These are phyloP conservation scores for Cicer cuneatum DNA, from an alignment of 306 rosid species.

Conservation along the genomic window DNA sequence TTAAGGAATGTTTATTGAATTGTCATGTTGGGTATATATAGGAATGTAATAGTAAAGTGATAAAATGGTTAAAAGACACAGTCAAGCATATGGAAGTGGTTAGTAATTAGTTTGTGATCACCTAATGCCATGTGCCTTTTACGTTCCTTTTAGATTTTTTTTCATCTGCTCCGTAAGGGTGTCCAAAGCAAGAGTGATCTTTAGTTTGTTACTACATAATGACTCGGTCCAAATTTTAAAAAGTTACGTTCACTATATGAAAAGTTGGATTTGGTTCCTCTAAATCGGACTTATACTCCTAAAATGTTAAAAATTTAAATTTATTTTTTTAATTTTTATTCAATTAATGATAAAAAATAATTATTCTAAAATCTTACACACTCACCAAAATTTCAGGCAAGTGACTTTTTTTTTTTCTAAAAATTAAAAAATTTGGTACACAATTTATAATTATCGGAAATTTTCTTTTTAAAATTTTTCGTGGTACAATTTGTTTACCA, in stretches of 20 bases:
- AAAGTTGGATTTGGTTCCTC: too few relatives aligned
- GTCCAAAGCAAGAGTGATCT: background rate
- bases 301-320: too few relatives aligned
- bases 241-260: background rate
- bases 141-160: background rate
- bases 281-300: too few relatives aligned
- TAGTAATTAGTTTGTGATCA: constrained; percentile 33
- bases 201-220: background rate
- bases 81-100: constrained; percentile 48
- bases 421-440: too few relatives aligned
- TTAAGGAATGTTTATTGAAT: background rate
- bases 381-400: too few relatives aligned
- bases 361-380: too few relatives aligned
- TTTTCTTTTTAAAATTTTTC: too few relatives aligned
- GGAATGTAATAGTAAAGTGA: constrained; percentile 30
- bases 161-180: background rate
- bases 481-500: too few relatives aligned
- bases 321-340: too few relatives aligned
- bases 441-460: too few relatives aligned
- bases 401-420: too few relatives aligned
- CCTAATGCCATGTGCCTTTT: constrained; percentile 51
- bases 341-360: too few relatives aligned
- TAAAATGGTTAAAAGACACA: constrained; percentile 31
- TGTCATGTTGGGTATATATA: constrained; percentile 43
- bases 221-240: constrained; percentile 6